Percentiles rank a stretch among this genome's conserved stretches.
These are phyloP conservation scores for Ceratobasidium sp. DNA, from an alignment of 1,284 basidiomycete genomes.

Conservation along the genomic window DNA sequence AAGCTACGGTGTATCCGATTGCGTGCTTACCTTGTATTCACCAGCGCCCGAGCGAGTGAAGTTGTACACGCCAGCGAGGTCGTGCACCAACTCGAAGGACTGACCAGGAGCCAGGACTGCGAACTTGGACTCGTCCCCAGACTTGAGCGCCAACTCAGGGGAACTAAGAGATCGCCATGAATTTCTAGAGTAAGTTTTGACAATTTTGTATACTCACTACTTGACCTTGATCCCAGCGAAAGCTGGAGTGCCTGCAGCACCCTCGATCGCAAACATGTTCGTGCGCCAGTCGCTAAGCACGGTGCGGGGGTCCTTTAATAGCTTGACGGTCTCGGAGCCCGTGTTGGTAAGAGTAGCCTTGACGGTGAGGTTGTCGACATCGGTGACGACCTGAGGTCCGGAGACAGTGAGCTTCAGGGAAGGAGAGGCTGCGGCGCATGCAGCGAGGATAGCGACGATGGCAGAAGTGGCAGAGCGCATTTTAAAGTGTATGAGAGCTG, in stretches of 20 bases:
- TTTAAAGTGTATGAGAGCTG: neutral
- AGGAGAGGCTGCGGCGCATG: conserved; percentile 19
- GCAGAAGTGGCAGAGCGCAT: conserved; percentile 32
- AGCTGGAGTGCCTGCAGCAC: conserved; percentile 13
- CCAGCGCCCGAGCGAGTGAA: conserved; percentile 41
- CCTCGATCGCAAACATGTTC: conserved; percentile 55
- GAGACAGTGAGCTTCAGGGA: conserved; percentile 17
- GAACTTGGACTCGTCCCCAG: conserved; percentile 30
- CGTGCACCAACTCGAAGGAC: conserved; percentile 41
- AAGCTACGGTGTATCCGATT: neutral
- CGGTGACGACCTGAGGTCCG: conserved; percentile 53
- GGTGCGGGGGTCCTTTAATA: conserved; percentile 34
- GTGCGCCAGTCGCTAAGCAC: conserved; percentile 53
- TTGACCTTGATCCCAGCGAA: conserved; percentile 39
- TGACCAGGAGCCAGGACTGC: conserved; percentile 43
- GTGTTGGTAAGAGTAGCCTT: conserved; percentile 40
- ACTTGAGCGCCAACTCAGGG: conserved; percentile 26
- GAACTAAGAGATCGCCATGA: conserved; percentile 7
- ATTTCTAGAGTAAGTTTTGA: neutral
- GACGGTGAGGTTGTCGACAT: conserved; percentile 36
- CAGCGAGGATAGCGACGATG: conserved; percentile 21
- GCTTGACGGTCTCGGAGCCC: conserved; percentile 34
- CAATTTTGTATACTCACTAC: conserved; percentile 23
- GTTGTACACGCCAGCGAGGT: conserved; percentile 44
- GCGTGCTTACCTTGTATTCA: conserved; percentile 19